These are phyloP conservation scores for Pichia eremophila DNA, from an alignment of 805 yeast genomes.

Conservation along the genomic window DNA sequence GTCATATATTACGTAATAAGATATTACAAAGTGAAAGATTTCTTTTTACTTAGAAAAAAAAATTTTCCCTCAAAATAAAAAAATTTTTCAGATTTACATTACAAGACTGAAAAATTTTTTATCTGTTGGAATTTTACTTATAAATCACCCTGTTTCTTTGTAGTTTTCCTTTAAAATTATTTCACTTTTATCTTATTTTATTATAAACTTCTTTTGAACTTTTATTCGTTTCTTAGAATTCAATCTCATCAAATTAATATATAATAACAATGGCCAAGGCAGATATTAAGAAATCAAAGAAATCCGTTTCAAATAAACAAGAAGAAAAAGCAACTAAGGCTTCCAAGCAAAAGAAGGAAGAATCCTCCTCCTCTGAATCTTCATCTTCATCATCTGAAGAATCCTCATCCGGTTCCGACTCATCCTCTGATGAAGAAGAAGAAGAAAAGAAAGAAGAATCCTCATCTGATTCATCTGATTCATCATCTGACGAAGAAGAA, in stretches of 20 bases:
- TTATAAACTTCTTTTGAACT: not conserved
- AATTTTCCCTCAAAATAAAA: not conserved
- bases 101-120: not conserved
- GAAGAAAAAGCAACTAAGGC: slow-evolving; percentile 18
- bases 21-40: not conserved
- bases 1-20: not conserved
- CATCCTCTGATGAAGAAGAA: slow-evolving; percentile 11
- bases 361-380: slow-evolving; percentile 15
- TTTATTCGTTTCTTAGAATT: not conserved
- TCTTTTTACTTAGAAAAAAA: not conserved
- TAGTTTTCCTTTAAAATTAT: not conserved
- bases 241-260: not conserved
- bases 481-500: slow-evolving; percentile 10
- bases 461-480: slow-evolving; percentile 22
- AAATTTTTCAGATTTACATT: not conserved
- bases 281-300: slow-evolving; percentile 21
- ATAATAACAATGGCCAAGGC: slow-evolving; percentile 21
- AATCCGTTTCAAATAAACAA: slow-evolving; percentile 16
- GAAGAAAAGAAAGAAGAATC: slow-evolving; percentile 15
- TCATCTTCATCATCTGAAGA: slow-evolving; percentile 16
- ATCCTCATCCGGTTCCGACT: slow-evolving; percentile 20
- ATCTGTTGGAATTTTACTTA: not conserved
- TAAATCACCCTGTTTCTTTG: not conserved
- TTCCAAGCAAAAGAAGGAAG: slow-evolving; percentile 19
- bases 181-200: not conserved